Base-by-base conservation (phyloP, 2,329 filamentous ascomycete genomes). In the Exserohilum rostratum region DNA sequence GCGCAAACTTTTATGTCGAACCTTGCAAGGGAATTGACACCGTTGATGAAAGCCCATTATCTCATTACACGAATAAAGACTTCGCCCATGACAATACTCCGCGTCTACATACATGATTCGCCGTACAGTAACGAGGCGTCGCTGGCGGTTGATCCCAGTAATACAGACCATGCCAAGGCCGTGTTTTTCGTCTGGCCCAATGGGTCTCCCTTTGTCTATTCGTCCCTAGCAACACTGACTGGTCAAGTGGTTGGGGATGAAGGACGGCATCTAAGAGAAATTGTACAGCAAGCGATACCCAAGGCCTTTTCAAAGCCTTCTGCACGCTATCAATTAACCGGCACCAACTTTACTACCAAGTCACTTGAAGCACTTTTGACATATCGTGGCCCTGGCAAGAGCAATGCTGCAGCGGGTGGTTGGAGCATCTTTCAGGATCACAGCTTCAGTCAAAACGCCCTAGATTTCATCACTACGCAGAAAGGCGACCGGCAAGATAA, bases 101-200 rank as follows among this genome's bases (percentile, higher is more conserved):
- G 91, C 46, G 87, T 96, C 40, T 90, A 91, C 66, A 85, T 93
- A 54, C 79, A 91, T 58, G 89, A 95, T 71, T 90, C 90, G 1
- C 91, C 91, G 0, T 96, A 96, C 72, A 89, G 88, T 64, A 76
- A 75, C 13, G 80, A 81, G 45, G 71, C 76, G 30, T 74, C 71
- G 9, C 59, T 75, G 6, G 65, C 62, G 50, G 18, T 73, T 69
- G 53, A 74, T 67, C 52, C 63, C 12, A 60, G 58, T 55, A 64
- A 61, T 20, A 47, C 80, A n/a, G 87, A 91, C 60, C 79, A 85
- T 1, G 87, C 87, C 11, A 84, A 87, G 60, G 88, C 89, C 2
- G 84, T 96, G 34, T 95, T 91, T 67, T 80, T 96, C 56, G 89
- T 90, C 1, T 93, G 96, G 65, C 91, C 92, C 0, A 88, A 93